These are phyloP conservation scores for Tripterygium wilfordii DNA, from an alignment of 177 flowering plant genomes.

Conservation along the genomic window DNA sequence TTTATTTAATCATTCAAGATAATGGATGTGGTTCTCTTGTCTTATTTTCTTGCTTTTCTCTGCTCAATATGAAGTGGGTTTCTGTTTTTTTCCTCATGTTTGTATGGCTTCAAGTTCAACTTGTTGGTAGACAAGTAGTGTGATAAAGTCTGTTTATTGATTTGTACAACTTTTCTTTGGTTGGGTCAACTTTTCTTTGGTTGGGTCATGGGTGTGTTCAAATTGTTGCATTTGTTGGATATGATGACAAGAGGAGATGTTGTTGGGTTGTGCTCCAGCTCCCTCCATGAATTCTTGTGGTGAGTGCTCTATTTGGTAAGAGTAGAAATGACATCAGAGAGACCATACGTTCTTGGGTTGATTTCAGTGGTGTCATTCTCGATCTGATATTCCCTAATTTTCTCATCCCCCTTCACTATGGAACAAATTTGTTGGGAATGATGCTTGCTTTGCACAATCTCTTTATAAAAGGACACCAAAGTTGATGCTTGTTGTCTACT, in stretches of 20 bases:
- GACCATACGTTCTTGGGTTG: conserved; percentile 13
- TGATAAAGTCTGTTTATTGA: no score
- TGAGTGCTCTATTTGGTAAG: conserved; percentile 6
- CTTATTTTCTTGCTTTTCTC: neutral
- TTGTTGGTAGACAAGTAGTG: no score
- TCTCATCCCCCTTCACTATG: conserved; percentile 1
- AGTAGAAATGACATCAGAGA: conserved; percentile 4
- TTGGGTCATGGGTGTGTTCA: conserved; percentile 3
- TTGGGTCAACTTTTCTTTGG: no score
- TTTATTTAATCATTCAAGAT: neutral
- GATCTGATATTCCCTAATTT: neutral
- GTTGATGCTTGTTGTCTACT: conserved; percentile 23
- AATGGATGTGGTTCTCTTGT: no score
- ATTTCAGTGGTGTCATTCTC: conserved; percentile 14
- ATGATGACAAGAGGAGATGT: neutral
- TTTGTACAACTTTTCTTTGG: conserved; percentile 3
- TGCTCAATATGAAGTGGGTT: neutral
- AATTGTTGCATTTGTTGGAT: neutral
- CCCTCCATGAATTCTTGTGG: conserved; percentile 3
- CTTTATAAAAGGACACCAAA: conserved; percentile 5
- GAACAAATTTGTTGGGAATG: conserved; percentile 16
- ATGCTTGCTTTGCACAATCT: conserved; percentile 10
- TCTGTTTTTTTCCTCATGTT: no score
- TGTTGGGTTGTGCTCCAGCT: conserved; percentile 6
- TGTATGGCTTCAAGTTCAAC: no score